A percentile compares a stretch with the other conserved stretches of the same genome.
These are phyloP conservation scores for Golovinomyces cichoracearum DNA, from an alignment of 2,329 filamentous ascomycete species.

Conservation along the genomic window DNA sequence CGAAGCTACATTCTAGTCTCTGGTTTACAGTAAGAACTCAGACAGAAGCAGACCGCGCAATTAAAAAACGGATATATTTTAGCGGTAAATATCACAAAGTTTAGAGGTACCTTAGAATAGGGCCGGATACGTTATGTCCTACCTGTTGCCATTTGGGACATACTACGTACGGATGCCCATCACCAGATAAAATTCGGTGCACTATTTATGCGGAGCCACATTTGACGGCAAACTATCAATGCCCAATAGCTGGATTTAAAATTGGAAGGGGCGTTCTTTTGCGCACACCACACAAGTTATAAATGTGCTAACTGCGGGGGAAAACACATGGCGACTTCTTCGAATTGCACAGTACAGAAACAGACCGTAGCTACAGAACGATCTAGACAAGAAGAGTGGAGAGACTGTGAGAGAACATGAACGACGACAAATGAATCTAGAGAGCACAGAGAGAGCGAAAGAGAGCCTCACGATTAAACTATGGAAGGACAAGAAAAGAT, in stretches of 20 bases:
- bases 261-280: background rate
- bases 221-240: background rate
- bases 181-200: background rate
- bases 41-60: background rate
- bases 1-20: background rate
- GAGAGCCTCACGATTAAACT: background rate
- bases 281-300: background rate
- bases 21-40: background rate
- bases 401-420: background rate
- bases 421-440: background rate
- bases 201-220: background rate
- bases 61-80: background rate
- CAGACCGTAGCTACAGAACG: background rate
- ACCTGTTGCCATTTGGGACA: background rate
- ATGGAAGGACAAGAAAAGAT: background rate
- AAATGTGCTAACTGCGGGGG: background rate
- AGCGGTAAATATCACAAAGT: background rate
- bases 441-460: background rate
- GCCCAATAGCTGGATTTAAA: background rate
- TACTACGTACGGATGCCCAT: background rate
- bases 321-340: background rate
- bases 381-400: background rate
- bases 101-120: background rate
- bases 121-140: background rate
- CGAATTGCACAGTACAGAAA: background rate